Evolutionary conservation across 2,329 filamentous ascomycete species (phyloP), one percentile per base, ranked within the genome.

Genomic region (Aphanocladium album): DNA sequence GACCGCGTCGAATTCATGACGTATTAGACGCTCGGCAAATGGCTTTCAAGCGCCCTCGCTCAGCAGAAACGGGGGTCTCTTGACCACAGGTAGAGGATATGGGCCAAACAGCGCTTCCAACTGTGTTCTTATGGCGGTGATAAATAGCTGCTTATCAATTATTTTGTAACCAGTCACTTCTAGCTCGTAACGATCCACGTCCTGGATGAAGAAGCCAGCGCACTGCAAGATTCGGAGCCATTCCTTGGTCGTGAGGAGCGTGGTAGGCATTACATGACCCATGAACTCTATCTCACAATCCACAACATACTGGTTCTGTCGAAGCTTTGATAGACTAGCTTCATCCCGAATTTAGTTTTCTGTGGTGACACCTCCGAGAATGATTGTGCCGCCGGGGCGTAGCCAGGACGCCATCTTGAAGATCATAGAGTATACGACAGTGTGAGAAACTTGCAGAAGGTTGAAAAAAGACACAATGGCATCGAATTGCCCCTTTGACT

Each of bases 391-490:
- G 12, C 52, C 37, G 14, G 52, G 52, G 12, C 39, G 52, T 16
- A 55, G 39, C 52, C 52, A 55, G 8, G 52, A 55, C 5, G 52
- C 52, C 41, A 56, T 56, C 12, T 35, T 56, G 53, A 56, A 30
- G 3, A 45, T 3, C 53, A 56, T 43, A 37, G 41, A 56, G 41
- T 45, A 46, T 17, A 17, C 33, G 21, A 11, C 17, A 16, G 23
- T 17, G 14, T 56, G 23, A 7, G 53, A 56, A 14, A 56, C 27
- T 2, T 45, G 53, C 5, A 56, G 30, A 6, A 45, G 37, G 19
- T 27, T 56, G 5, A 56, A 55, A 21, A 30, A 21, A 11, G 37
- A 43, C 14, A 56, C 1, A 11, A 39, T 39, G 5, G 19, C 33
- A 19, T 52, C 33, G 19, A 52, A 52, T 6, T n/a, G 11, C 3